Conservation (phyloP, 1,284 basidiomycete species). For the Pyrrhoderma lamaoense region DNA sequence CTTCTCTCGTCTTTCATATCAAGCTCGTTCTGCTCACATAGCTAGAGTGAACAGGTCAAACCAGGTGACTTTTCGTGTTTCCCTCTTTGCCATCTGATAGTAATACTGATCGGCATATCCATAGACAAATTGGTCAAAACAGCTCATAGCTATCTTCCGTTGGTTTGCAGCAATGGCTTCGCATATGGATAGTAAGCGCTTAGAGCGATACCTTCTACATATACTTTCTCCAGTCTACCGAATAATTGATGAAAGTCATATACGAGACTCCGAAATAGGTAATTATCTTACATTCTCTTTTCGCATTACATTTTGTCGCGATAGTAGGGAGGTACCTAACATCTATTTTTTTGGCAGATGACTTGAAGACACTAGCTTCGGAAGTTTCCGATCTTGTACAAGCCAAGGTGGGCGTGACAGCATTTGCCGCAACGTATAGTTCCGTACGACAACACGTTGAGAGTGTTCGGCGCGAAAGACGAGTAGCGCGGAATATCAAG, state of each 20-base stretch:
- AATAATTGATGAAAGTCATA: conserved; percentile 77
- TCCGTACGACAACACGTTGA: conserved; percentile 68
- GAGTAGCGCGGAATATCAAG: conserved; percentile 54
- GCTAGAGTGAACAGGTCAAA: conserved; percentile 49
- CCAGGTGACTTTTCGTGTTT: conserved; percentile 34
- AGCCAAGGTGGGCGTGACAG: conserved; percentile 74
- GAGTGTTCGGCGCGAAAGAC: conserved; percentile 66
- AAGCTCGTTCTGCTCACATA: conserved; percentile 70
- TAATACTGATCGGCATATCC: not conserved
- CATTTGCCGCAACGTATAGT: conserved; percentile 76
- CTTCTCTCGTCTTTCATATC: conserved; percentile 90
- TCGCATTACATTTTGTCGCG: conserved; percentile 2
- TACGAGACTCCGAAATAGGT: conserved; percentile 77
- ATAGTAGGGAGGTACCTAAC: too few relatives aligned
- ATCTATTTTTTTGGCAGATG: conserved; percentile 45
- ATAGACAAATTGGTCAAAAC: conserved; percentile 66
- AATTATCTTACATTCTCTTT: not conserved
- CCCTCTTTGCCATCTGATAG: not conserved
- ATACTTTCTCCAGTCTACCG: conserved; percentile 85
- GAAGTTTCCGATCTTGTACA: conserved; percentile 90
- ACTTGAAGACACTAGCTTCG: conserved; percentile 73
- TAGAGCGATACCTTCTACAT: conserved; percentile 73
- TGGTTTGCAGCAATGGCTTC: conserved; percentile 92
- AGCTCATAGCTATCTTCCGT: conserved; percentile 75
- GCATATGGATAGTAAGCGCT: conserved; percentile 48